Evolutionary conservation across 495 filamentous ascomycete genomes (phyloP), one percentile per base, ranked within the genome.

Genomic region (Amniculicola lignicola): DNA sequence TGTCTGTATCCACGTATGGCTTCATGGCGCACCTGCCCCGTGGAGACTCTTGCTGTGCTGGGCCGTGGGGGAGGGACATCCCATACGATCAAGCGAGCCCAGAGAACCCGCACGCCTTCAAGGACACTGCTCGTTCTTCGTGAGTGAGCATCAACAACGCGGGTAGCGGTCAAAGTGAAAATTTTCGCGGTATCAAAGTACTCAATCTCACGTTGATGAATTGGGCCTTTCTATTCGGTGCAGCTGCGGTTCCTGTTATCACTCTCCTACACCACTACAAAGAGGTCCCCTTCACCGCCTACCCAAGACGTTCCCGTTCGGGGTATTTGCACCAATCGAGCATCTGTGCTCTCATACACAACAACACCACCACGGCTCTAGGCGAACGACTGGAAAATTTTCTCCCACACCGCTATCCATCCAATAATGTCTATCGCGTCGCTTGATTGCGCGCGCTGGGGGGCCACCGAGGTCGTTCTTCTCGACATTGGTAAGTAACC

Each of bases 401-500:
- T 58, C 24, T n/a, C 24, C 48, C 45, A 57, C 53, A 62, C 54
- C 59, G 53, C 59, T 54, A 44, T 47, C 7, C 49, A 29, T 33
- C 50, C 15, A 50, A 64, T 46, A 52, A 64, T 64, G 61, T 50
- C 56, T 25, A 25, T 35, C 44, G 56, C 45, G 21, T 38, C 56
- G 18, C 46, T 60, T 52, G 47, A 59, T 40, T 2, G 29, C 61
- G 40, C 36, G 51, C 44, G 40, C 57, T 66, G 46, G 64, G 42
- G 37, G 43, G 41, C 42, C 11, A 51, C 46, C 15, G 38, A 57
- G 7, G 46, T 66, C 22, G 59, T 71, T 39, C 50, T 73, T 7
- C 65, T 73, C 36, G 70, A 73, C 60, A 71, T 73, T 48, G 70
- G 70, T 73, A 54, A 42, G 57, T 49, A 12, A n/a, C 27, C 5